Evolutionary conservation across 306 rosid species (phyloP).

Genomic region (Calophaca sinica): DNA sequence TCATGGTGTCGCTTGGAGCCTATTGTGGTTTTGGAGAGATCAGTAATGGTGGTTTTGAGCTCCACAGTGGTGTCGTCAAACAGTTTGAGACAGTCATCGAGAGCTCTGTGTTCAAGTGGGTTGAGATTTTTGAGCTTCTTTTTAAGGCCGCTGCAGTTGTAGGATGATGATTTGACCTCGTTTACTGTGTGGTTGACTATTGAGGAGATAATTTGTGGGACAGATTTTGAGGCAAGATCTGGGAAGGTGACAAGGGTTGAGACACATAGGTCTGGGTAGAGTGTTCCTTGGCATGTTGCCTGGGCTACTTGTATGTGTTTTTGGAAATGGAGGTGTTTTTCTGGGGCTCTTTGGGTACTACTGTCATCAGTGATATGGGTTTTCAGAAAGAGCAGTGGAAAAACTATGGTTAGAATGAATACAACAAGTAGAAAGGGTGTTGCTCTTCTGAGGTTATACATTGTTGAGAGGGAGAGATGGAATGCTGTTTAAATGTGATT

Average conservation of each 20-base stretch:
- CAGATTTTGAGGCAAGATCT: slow-evolving; percentile 59
- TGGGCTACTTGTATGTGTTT: slow-evolving; percentile 62
- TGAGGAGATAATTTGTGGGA: slow-evolving; percentile 59
- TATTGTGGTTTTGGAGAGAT: slow-evolving; percentile 48
- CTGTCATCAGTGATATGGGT: slow-evolving; percentile 31
- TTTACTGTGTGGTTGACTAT: slow-evolving; percentile 57
- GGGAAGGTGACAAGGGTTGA: slow-evolving; percentile 69
- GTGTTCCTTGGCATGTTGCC: slow-evolving; percentile 71
- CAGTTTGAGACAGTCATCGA: slow-evolving; percentile 81
- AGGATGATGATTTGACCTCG: slow-evolving; percentile 58
- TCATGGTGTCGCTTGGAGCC: slow-evolving; percentile 49
- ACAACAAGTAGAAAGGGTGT: neutral
- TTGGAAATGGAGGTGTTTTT: slow-evolving; percentile 48
- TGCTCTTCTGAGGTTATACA: slow-evolving; percentile 29
- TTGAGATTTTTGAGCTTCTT: slow-evolving; percentile 44
- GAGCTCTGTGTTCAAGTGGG: slow-evolving; percentile 54
- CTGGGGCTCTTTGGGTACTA: slow-evolving; percentile 8
- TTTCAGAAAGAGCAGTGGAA: neutral
- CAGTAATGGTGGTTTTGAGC: slow-evolving; percentile 53
- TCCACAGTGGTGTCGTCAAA: slow-evolving; percentile 58
- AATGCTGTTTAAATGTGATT: slow-evolving; percentile 23
- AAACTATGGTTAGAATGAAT: neutral
- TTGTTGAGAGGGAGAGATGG: neutral
- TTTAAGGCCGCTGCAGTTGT: slow-evolving; percentile 57
- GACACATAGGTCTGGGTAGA: slow-evolving; percentile 73